phyloP scores from a whole-genome alignment of 1,139 yeast genomes.

The Sugiyamaella pinicola region DNA sequence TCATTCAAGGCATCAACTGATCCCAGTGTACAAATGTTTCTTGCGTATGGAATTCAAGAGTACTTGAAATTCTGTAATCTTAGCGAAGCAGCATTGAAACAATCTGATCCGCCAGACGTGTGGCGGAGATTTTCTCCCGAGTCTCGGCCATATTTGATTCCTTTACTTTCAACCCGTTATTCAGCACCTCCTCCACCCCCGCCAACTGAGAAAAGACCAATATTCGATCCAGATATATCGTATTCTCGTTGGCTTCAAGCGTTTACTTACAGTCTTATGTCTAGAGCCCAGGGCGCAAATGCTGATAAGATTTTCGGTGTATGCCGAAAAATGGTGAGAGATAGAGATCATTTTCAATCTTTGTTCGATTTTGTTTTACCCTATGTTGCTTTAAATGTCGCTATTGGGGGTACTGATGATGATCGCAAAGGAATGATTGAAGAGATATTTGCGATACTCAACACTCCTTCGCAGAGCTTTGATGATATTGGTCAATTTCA shows the following conservation, averaged over 20 bases:
- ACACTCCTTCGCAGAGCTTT: slow-evolving; percentile 51
- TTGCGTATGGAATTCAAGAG: slow-evolving; percentile 91
- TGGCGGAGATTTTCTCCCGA: slow-evolving; percentile 71
- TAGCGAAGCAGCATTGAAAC: slow-evolving; percentile 36
- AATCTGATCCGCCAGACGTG: slow-evolving; percentile 30
- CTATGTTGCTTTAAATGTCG: slow-evolving; percentile 69
- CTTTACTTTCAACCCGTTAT: slow-evolving; percentile 74
- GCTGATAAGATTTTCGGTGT: slow-evolving; percentile 61
- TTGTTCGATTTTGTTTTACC: slow-evolving; percentile 77
- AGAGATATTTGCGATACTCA: slow-evolving; percentile 64
- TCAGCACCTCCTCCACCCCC: slow-evolving; percentile 50
- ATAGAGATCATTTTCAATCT: slow-evolving; percentile 60
- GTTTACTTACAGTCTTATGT: slow-evolving; percentile 66
- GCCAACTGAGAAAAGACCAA: slow-evolving; percentile 49
- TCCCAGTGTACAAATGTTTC: slow-evolving; percentile 78
- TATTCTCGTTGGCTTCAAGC: slow-evolving; percentile 70
- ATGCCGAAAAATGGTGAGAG: slow-evolving; percentile 67
- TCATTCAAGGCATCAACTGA: slow-evolving; percentile 89
- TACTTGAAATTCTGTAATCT: slow-evolving; percentile 68
- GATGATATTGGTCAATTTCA: slow-evolving; percentile 58
- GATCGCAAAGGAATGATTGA: slow-evolving; percentile 51
- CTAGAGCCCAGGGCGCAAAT: slow-evolving; percentile 45
- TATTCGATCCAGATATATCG: slow-evolving; percentile 46
- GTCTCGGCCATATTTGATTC: slow-evolving; percentile 73
- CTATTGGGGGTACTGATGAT: slow-evolving; percentile 53